Conservation (phyloP, 805 yeast species). For the Hanseniaspora vineae region DNA sequence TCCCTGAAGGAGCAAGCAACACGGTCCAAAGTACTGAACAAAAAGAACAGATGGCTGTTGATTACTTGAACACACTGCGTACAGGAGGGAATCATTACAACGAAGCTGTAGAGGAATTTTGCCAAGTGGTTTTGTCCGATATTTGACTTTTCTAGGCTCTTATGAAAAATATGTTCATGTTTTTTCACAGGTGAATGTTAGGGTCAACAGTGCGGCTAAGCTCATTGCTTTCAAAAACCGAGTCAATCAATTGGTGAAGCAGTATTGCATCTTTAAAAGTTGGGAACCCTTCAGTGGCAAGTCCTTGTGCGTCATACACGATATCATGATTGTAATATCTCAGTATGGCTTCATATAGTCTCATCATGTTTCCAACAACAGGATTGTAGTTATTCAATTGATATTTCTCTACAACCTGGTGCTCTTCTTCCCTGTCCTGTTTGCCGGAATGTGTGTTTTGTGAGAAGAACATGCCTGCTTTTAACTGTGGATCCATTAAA, state of each 20-base stretch:
- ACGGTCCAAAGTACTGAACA: conserved; percentile 16
- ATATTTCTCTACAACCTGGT: conserved; percentile 21
- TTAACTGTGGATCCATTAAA: no score
- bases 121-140: conserved; percentile 17
- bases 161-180: no score
- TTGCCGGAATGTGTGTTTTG: conserved; percentile 1
- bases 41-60: conserved; percentile 39
- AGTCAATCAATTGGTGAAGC: conserved; percentile 14
- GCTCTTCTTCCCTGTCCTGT: conserved; percentile 1
- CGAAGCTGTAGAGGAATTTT: conserved; percentile 52
- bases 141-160: no score
- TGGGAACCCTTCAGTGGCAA: conserved; percentile 20
- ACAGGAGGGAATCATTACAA: conserved; percentile 49
- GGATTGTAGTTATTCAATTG: conserved; percentile 22
- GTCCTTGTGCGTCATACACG: conserved; percentile 15
- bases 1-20: conserved; percentile 10
- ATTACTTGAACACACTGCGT: conserved; percentile 44
- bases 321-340: conserved; percentile 6
- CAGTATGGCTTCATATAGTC: conserved; percentile 21
- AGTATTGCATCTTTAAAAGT: conserved; percentile 15
- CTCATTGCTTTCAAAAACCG: conserved; percentile 15
- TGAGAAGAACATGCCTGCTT: background rate
- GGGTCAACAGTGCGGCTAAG: conserved; percentile 5
- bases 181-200: no score
- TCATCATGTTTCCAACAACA: conserved; percentile 18